These are phyloP conservation scores for Trichoderma citrinoviride DNA, from an alignment of 2,329 filamentous ascomycete species.

Conservation along the genomic window DNA sequence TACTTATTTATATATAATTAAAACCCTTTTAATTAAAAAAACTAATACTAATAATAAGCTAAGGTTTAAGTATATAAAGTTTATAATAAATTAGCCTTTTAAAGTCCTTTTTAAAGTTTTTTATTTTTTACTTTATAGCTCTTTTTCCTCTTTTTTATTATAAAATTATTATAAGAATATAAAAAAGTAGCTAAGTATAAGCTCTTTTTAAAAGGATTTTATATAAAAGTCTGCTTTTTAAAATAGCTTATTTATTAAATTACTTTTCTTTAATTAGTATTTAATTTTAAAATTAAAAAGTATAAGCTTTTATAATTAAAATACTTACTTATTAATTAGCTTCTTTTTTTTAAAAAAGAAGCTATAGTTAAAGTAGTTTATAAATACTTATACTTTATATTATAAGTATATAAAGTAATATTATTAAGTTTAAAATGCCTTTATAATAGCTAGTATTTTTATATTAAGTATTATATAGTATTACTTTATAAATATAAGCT, in stretches of 20 bases:
- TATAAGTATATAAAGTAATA: not conserved
- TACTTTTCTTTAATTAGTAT: not conserved
- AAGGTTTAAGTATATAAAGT: not conserved
- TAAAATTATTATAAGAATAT: not conserved
- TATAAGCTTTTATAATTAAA: not conserved
- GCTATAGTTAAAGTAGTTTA: conserved; percentile 7
- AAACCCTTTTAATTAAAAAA: not conserved
- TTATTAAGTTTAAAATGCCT: not conserved
- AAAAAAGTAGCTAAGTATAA: not conserved
- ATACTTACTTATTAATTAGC: not conserved
- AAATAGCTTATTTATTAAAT: not conserved
- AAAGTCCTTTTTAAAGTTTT: not conserved
- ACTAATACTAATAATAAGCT: not conserved
- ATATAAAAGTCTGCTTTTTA: not conserved
- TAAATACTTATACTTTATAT: not conserved
- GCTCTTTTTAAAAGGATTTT: not conserved
- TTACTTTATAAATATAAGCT: not conserved
- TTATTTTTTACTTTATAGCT: not conserved
- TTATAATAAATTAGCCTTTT: not conserved
- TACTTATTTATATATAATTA: not conserved
- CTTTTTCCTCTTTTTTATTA: not conserved
- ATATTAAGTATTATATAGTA: not conserved
- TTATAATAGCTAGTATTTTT: not conserved
- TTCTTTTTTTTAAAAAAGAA: not conserved
- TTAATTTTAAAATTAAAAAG: conserved; percentile 5